Conservation (phyloP, 441 rosid species). For the Omphalea diandra region DNA sequence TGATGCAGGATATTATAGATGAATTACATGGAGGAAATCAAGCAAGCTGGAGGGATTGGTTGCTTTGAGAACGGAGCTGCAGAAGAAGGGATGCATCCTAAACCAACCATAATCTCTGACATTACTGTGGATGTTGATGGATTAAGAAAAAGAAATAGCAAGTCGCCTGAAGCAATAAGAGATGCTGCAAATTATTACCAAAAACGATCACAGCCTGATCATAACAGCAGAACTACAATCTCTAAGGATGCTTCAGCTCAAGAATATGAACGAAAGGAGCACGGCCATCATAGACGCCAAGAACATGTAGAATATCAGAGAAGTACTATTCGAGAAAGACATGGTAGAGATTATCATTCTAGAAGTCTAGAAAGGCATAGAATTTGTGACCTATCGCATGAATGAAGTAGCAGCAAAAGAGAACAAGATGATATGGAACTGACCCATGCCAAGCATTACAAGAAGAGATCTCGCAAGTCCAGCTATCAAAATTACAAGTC, state of each 20-base stretch:
- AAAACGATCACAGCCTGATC: slow-evolving; percentile 37
- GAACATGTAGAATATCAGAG: slow-evolving; percentile 32
- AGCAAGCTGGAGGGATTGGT: slow-evolving; percentile 88
- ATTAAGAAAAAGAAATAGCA: slow-evolving; percentile 16
- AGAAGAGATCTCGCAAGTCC: too few relatives aligned
- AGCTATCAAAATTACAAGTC: slow-evolving; percentile 46
- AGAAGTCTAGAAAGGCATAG: slow-evolving; percentile 40
- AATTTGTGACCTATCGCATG: slow-evolving; percentile 36
- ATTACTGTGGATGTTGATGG: slow-evolving; percentile 20
- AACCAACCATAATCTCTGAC: slow-evolving; percentile 26
- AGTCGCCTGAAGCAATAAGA: slow-evolving; percentile 26
- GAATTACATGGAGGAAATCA: slow-evolving; percentile 83
- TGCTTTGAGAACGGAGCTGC: slow-evolving; percentile 58
- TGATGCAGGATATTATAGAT: slow-evolving; percentile 76
- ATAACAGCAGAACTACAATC: slow-evolving; percentile 31
- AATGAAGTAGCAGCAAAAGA: slow-evolving; percentile 27
- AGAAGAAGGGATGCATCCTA: slow-evolving; percentile 34
- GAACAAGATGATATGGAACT: slow-evolving; percentile 41
- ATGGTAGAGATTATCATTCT: slow-evolving; percentile 39
- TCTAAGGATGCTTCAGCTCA: slow-evolving; percentile 33
- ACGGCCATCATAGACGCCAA: slow-evolving; percentile 23
- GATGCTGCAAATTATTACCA: slow-evolving; percentile 23
- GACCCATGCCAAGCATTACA: slow-evolving; percentile 26
- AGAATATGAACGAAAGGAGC: slow-evolving; percentile 30
- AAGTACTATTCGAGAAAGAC: slow-evolving; percentile 28